A percentile compares a stretch with the other conserved stretches of the same genome.
Evolutionary conservation across 352 stramenopile species (phyloP).

Genomic region (Phytopythium helicoides): DNA sequence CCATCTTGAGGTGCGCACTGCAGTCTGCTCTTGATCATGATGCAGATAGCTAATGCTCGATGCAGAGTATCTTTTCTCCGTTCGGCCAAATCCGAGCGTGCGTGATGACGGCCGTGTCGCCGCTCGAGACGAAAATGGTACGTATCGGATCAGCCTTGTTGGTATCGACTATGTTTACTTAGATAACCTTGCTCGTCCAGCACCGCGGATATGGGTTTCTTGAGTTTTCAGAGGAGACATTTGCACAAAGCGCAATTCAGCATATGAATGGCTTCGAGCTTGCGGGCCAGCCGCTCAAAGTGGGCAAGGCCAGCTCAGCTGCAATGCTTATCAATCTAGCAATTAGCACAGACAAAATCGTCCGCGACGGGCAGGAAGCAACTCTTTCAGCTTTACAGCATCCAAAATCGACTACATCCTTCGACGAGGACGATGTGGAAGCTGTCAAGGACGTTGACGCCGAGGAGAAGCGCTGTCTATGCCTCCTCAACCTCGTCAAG

Average conservation of each 20-base stretch:
- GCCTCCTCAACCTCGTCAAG: slow-evolving; percentile 70
- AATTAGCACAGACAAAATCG: slow-evolving; percentile 63
- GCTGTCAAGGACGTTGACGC: slow-evolving; percentile 40
- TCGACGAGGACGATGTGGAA: slow-evolving; percentile 62
- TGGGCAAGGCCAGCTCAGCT: slow-evolving; percentile 70
- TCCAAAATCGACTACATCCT: slow-evolving; percentile 23
- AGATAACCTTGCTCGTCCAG: slow-evolving; percentile 11
- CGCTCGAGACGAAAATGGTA: slow-evolving; percentile 51
- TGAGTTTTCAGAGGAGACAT: slow-evolving; percentile 62
- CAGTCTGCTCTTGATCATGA: neutral
- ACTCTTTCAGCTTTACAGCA: neutral
- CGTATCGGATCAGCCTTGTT: slow-evolving; percentile 2
- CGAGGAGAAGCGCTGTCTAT: slow-evolving; percentile 56
- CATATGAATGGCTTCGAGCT: slow-evolving; percentile 85
- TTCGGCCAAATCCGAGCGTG: slow-evolving; percentile 65
- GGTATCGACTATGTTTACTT: no score
- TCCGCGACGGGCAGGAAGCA: slow-evolving; percentile 19
- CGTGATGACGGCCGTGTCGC: slow-evolving; percentile 62
- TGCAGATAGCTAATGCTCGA: neutral
- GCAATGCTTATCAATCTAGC: slow-evolving; percentile 68
- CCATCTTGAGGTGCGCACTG: slow-evolving; percentile 51
- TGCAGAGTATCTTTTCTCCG: slow-evolving; percentile 75
- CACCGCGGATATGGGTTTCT: slow-evolving; percentile 79
- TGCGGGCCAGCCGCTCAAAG: slow-evolving; percentile 68
- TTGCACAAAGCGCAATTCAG: slow-evolving; percentile 65